Conservation (phyloP, 2,329 filamentous ascomycete species). For the Pestalotiopsis sp. region DNA sequence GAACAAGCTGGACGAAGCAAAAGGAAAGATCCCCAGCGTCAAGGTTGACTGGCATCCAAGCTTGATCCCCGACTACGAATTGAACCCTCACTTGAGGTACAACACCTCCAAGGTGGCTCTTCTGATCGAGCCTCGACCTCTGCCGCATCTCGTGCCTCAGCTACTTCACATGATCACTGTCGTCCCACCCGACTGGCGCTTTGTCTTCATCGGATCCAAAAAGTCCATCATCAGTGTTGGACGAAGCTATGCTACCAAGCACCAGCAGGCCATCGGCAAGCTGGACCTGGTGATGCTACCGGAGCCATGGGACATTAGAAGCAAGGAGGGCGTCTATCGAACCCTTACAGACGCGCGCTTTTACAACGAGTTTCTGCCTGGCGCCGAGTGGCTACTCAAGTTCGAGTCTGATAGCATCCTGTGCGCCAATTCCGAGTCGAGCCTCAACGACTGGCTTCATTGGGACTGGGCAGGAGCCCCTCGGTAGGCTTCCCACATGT, state of each 20-base stretch:
- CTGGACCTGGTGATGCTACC: constrained; percentile 53
- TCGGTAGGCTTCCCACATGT: constrained; percentile 36
- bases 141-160: constrained; percentile 51
- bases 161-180: constrained; percentile 55
- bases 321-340: constrained; percentile 50
- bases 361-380: constrained; percentile 53
- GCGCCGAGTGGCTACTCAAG: constrained; percentile 56
- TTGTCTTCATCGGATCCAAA: constrained; percentile 54
- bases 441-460: constrained; percentile 55
- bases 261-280: constrained; percentile 53
- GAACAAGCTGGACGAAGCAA: constrained; percentile 42
- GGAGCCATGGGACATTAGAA: constrained; percentile 46
- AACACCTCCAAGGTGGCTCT: constrained; percentile 55
- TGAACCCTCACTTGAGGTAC: constrained; percentile 37
- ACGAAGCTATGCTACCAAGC: constrained; percentile 47
- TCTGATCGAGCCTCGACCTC: constrained; percentile 50
- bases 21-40: constrained; percentile 37
- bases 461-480: constrained; percentile 58
- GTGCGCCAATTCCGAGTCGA: constrained; percentile 54
- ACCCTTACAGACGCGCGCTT: constrained; percentile 54
- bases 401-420: constrained; percentile 60
- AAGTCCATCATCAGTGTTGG: constrained; percentile 48
- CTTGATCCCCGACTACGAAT: constrained; percentile 1
- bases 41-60: constrained; percentile 41
- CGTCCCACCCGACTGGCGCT: constrained; percentile 57